Evolutionary conservation across 1,284 basidiomycete species (phyloP), one percentile per base, ranked within the genome.

Genomic region (Austroboletus niveus): DNA sequence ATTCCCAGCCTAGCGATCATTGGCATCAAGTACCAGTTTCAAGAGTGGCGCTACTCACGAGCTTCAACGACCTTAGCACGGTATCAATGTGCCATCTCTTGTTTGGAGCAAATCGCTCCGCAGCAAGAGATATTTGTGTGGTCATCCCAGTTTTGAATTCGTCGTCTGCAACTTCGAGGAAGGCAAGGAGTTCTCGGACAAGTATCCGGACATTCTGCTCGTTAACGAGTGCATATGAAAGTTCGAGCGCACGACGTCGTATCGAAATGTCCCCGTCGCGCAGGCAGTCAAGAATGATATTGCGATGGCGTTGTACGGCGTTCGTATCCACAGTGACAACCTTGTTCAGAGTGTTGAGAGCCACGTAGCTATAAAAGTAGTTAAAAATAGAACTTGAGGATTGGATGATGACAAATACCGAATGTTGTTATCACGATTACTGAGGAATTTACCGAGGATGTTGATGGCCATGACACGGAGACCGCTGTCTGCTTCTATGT

Each of bases 71-170:
- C 22, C 97, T 82, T 49, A 99, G 75, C 9, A 98, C 91, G 0
- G 97, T 98, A 70, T 99, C 97, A 56, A 99, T 98, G 69, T 99
- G 97, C 97, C 97, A 99, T 59, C 97, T 80, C 73, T 94, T 95
- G 72, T 98, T 98, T 0, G 97, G 97, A 2, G 97, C 96, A 66
- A 92, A 99, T 45, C 94, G 81, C 71, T 99, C 97, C 0, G 97
- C 97, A 2, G 95, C 96, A 22, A 98, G 76, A 59, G 89, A 94
- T 55, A 99, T 96, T 70, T 99, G 96, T 0, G 96, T 98, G 0
- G 97, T 99, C 84, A 99, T 89, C 1, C 92, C 90, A 5, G 94
- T 81, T 75, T 99, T 99, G 79, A 99, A 99, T 71, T 99, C 97
- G 62, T 97, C 96, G 69, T 99, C 97, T 20, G 97, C 94, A 17